Evolutionary conservation across 2,329 filamentous ascomycete genomes (phyloP).

Genomic region (Simplicillium aogashimaense): DNA sequence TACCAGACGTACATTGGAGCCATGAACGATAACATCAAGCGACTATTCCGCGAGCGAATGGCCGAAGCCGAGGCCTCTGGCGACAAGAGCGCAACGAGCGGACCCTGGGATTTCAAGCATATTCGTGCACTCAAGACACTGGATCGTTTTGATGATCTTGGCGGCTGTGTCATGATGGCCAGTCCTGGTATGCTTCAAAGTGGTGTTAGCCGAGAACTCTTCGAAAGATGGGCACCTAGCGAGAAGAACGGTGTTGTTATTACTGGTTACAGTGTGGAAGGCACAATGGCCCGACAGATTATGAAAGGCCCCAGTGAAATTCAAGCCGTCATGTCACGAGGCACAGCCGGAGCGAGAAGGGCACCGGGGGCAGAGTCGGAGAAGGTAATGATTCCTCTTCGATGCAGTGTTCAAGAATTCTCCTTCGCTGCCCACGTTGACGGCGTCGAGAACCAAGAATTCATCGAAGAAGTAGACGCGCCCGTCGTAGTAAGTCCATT

Average conservation of each 20-base stretch:
- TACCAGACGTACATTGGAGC: slow-evolving; percentile 97
- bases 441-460: slow-evolving; percentile 88
- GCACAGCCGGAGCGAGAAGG: slow-evolving; percentile 52
- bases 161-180: slow-evolving; percentile 92
- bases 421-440: slow-evolving; percentile 97
- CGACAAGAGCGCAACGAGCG: slow-evolving; percentile 64
- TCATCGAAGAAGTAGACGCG: slow-evolving; percentile 87
- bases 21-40: slow-evolving; percentile 99
- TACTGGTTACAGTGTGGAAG: slow-evolving; percentile 96
- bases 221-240: slow-evolving; percentile 93
- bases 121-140: slow-evolving; percentile 87
- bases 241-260: slow-evolving; percentile 98
- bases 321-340: slow-evolving; percentile 80
- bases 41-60: slow-evolving; percentile 86
- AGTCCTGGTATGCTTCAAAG: slow-evolving; percentile 98
- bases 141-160: slow-evolving; percentile 92
- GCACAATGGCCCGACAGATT: slow-evolving; percentile 94
- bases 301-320: slow-evolving; percentile 94
- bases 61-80: slow-evolving; percentile 78
- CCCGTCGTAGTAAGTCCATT: slow-evolving; percentile 72
- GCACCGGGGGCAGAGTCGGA: slow-evolving; percentile 62
- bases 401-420: slow-evolving; percentile 89
- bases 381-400: slow-evolving; percentile 80
- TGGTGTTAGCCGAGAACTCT: slow-evolving; percentile 81
- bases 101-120: slow-evolving; percentile 94